Evolutionary conservation across 2,329 filamentous ascomycete genomes (phyloP).

Genomic region (Hymenotorrendiella dingleyae): DNA sequence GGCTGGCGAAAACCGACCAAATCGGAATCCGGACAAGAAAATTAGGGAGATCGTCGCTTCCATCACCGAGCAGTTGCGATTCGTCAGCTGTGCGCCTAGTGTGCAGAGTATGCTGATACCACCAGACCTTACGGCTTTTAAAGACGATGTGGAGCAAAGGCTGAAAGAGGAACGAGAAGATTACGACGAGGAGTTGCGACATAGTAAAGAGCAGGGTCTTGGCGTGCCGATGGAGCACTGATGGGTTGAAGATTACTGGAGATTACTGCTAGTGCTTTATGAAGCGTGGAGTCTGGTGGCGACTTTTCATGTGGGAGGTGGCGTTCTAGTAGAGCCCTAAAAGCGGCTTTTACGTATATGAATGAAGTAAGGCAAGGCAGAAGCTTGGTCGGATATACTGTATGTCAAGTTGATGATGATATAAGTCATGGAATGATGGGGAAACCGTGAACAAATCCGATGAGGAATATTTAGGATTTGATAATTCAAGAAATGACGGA

Average conservation of each 20-base stretch:
- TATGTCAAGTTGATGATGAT: no score
- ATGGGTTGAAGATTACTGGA: no score
- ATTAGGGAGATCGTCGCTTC: slow-evolving; percentile 70
- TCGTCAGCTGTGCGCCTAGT: slow-evolving; percentile 78
- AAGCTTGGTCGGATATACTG: no score
- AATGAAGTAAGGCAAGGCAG: no score
- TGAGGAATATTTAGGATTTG: no score
- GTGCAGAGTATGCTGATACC: slow-evolving; percentile 80
- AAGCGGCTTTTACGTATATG: no score
- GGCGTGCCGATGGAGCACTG: slow-evolving; percentile 49
- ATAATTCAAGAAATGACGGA: no score
- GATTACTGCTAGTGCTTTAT: no score
- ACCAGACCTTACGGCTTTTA: slow-evolving; percentile 63
- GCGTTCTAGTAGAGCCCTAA: neutral
- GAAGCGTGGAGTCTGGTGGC: slow-evolving; percentile 12
- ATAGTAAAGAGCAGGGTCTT: slow-evolving; percentile 49
- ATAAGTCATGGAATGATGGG: no score
- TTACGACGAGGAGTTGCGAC: slow-evolving; percentile 47
- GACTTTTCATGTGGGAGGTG: neutral
- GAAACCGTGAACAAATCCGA: no score
- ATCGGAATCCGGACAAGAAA: slow-evolving; percentile 73
- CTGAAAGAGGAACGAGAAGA: slow-evolving; percentile 60
- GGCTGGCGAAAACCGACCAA: slow-evolving; percentile 55
- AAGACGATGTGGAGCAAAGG: slow-evolving; percentile 63
- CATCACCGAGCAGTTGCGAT: slow-evolving; percentile 79